Evolutionary conservation across 768 basidiomycete species (phyloP).

Genomic region (Boletus bicolor): DNA sequence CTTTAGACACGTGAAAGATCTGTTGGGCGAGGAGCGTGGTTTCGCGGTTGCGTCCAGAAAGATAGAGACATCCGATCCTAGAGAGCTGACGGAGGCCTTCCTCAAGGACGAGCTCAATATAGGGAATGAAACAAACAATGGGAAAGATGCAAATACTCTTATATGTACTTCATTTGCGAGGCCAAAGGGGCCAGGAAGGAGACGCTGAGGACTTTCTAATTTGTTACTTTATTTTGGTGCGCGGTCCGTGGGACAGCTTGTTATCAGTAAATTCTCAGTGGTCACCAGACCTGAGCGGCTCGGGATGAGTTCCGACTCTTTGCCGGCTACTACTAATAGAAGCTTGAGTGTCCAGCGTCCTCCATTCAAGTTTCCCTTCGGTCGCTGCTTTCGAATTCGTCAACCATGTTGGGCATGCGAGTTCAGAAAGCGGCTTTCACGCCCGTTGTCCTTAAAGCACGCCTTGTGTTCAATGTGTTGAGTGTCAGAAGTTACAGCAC

Average conservation of each 20-base stretch:
- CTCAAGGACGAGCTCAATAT: slow-evolving; percentile 57
- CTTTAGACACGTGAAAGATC: slow-evolving; percentile 52
- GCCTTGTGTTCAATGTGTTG: slow-evolving; percentile 5
- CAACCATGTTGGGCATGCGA: slow-evolving; percentile 22
- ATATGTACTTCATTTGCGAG: slow-evolving; percentile 53
- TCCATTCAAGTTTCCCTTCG: not conserved
- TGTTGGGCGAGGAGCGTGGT: slow-evolving; percentile 44
- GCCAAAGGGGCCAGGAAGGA: slow-evolving; percentile 67
- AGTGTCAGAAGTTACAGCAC: slow-evolving; percentile 28
- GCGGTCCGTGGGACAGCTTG: not conserved
- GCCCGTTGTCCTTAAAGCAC: slow-evolving; percentile 20
- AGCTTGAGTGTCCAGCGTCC: not conserved
- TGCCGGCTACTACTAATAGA: not conserved
- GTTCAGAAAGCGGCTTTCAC: slow-evolving; percentile 12
- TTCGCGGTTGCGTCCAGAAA: slow-evolving; percentile 51
- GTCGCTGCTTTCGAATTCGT: not conserved
- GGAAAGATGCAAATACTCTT: not conserved
- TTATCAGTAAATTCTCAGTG: too few species aligned
- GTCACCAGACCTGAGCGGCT: not conserved
- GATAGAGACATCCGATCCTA: slow-evolving; percentile 80
- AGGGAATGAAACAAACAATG: slow-evolving; percentile 2
- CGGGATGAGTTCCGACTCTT: slow-evolving; percentile 25
- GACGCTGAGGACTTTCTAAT: slow-evolving; percentile 29
- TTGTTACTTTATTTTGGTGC: not conserved
- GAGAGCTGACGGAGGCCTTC: slow-evolving; percentile 63